These are phyloP conservation scores for Pseudomonodictys pantanalensis DNA, from an alignment of 495 filamentous ascomycete species.

Conservation along the genomic window DNA sequence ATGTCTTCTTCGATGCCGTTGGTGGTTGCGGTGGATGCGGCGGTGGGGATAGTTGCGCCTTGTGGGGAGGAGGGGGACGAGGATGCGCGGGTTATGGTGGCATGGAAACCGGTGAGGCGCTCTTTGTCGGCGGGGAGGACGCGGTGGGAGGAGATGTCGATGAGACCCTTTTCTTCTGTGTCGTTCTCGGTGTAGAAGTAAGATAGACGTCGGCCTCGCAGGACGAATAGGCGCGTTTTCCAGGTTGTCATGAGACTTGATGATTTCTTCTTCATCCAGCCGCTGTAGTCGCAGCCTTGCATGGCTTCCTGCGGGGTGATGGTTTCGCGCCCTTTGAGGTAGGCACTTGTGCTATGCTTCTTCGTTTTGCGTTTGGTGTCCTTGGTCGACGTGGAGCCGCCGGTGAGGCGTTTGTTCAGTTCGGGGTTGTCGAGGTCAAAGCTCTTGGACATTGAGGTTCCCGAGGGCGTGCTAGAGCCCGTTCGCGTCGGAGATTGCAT, in stretches of 20 bases:
- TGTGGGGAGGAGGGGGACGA: slow-evolving; percentile 71
- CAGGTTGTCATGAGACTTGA: slow-evolving; percentile 93
- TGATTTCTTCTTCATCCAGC: slow-evolving; percentile 99
- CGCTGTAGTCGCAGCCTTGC: slow-evolving; percentile 82
- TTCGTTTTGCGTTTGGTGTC: slow-evolving; percentile 50
- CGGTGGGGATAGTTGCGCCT: slow-evolving; percentile 57
- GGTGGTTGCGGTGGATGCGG: slow-evolving; percentile 40
- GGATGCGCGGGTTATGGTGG: slow-evolving; percentile 82
- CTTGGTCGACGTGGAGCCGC: slow-evolving; percentile 23
- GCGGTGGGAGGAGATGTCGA: slow-evolving; percentile 95
- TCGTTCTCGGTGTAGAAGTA: slow-evolving; percentile 97
- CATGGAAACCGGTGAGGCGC: slow-evolving; percentile 81
- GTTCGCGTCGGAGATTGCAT: slow-evolving; percentile 68
- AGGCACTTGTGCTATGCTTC: slow-evolving; percentile 94
- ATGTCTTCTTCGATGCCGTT: slow-evolving; percentile 36
- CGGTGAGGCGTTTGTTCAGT: slow-evolving; percentile 48
- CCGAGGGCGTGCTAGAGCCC: slow-evolving; percentile 83
- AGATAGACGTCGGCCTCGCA: slow-evolving; percentile 83
- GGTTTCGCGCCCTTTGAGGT: slow-evolving; percentile 80
- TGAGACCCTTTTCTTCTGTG: slow-evolving; percentile 86
- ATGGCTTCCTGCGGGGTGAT: slow-evolving; percentile 82
- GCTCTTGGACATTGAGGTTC: slow-evolving; percentile 66
- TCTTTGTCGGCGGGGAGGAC: slow-evolving; percentile 95
- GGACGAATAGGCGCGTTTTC: slow-evolving; percentile 91
- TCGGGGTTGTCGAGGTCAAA: slow-evolving; percentile 74